These are phyloP conservation scores for Evansstolkia leycettana DNA, from an alignment of 495 filamentous ascomycete species.

Conservation along the genomic window DNA sequence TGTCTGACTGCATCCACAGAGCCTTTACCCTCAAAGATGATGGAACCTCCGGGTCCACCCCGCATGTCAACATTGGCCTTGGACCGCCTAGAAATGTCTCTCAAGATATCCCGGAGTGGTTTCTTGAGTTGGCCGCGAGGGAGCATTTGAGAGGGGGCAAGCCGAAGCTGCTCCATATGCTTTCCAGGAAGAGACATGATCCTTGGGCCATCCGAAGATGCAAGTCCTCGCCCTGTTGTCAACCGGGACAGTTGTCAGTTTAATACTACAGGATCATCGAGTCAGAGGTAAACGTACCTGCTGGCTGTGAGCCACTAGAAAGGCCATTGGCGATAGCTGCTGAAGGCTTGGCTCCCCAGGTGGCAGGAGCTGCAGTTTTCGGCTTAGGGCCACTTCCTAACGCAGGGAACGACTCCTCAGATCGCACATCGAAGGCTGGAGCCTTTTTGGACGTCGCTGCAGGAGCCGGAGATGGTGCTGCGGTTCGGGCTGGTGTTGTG, in stretches of 20 bases:
- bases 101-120: slow-evolving; percentile 65
- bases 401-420: slow-evolving; percentile 82
- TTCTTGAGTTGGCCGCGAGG: slow-evolving; percentile 67
- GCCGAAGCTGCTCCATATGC: slow-evolving; percentile 58
- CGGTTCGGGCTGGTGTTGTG: slow-evolving; percentile 8
- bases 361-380: slow-evolving; percentile 44
- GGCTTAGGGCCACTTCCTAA: slow-evolving; percentile 64
- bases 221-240: slow-evolving; percentile 4
- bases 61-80: slow-evolving; percentile 72
- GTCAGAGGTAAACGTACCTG: slow-evolving; percentile 18
- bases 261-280: not conserved
- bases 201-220: slow-evolving; percentile 33
- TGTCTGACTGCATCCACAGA: slow-evolving; percentile 64
- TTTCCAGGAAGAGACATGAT: slow-evolving; percentile 64
- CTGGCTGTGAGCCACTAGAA: slow-evolving; percentile 32
- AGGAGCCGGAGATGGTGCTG: slow-evolving; percentile 12
- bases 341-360: slow-evolving; percentile 52
- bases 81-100: slow-evolving; percentile 79
- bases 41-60: slow-evolving; percentile 47
- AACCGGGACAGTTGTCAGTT: slow-evolving; percentile 1
- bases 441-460: slow-evolving; percentile 33
- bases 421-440: slow-evolving; percentile 58
- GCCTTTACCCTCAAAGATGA: slow-evolving; percentile 73
- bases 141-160: slow-evolving; percentile 60
- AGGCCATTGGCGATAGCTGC: slow-evolving; percentile 47